Conservation (phyloP, 371 early-diverging fungal species). For the Blyttiomyces sp. region DNA sequence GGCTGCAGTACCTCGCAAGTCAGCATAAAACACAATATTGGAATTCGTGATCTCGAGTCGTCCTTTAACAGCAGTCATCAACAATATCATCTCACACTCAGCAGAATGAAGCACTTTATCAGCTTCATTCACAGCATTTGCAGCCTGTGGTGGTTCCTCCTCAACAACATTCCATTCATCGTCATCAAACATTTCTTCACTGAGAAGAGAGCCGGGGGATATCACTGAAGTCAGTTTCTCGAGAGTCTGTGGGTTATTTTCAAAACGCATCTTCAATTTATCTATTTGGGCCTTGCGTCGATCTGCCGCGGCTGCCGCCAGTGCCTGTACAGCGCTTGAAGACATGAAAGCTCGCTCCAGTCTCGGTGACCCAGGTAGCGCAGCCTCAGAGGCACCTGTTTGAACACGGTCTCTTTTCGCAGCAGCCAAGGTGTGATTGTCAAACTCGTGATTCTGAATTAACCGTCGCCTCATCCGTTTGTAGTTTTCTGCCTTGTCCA, state of each 20-base stretch:
- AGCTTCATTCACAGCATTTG: slow-evolving; percentile 3
- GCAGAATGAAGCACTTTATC: slow-evolving; percentile 32
- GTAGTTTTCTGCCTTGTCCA: slow-evolving; percentile 50
- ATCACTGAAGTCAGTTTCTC: too few species aligned
- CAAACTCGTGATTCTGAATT: slow-evolving; percentile 49
- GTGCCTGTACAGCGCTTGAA: slow-evolving; percentile 7
- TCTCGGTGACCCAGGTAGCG: background rate
- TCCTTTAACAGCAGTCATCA: slow-evolving; percentile 53
- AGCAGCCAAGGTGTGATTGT: slow-evolving; percentile 50
- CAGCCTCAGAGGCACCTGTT: background rate
- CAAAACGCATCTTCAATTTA: slow-evolving; percentile 16
- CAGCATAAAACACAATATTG: slow-evolving; percentile 44
- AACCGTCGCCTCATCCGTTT: slow-evolving; percentile 50
- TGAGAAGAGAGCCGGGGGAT: too few species aligned
- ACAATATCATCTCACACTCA: slow-evolving; percentile 53
- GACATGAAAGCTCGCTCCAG: slow-evolving; percentile 14
- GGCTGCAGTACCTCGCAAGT: slow-evolving; percentile 34
- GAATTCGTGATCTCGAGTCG: slow-evolving; percentile 43
- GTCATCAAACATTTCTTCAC: slow-evolving; percentile 25
- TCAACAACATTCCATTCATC: slow-evolving; percentile 39
- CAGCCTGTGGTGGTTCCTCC: slow-evolving; percentile 22
- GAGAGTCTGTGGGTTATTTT: slow-evolving; percentile 5
- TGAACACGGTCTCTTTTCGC: slow-evolving; percentile 44
- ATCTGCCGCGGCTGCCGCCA: slow-evolving; percentile 11
- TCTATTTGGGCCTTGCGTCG: slow-evolving; percentile 19